phyloP scores from a whole-genome alignment of 1,284 basidiomycete species.

The Tylopilus sp. region DNA sequence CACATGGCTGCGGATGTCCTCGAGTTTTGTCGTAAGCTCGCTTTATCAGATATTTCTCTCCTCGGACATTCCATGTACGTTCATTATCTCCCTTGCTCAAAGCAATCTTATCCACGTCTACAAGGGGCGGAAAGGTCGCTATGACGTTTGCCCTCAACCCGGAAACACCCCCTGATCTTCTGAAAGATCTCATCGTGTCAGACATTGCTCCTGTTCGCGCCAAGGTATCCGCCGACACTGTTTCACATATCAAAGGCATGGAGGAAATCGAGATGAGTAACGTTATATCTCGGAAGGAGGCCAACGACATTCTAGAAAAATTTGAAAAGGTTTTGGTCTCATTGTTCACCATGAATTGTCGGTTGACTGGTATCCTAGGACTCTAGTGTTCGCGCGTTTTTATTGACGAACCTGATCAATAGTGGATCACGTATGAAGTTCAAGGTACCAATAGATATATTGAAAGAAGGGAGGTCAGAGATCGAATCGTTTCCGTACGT shows the following conservation, averaged over 20 bases:
- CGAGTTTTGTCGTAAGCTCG: constrained; percentile 64
- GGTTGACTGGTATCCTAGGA: constrained; percentile 61
- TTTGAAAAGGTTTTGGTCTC: constrained; percentile 64
- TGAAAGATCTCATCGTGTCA: constrained; percentile 79
- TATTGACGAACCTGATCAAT: constrained; percentile 81
- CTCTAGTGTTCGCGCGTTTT: constrained; percentile 76
- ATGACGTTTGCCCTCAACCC: constrained; percentile 81
- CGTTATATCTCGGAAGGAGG: constrained; percentile 71
- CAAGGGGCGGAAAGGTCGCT: constrained; percentile 89
- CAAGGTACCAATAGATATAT: constrained; percentile 76
- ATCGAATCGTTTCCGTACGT: constrained; percentile 83
- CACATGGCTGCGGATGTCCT: constrained; percentile 81
- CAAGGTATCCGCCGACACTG: constrained; percentile 73
- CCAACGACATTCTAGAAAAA: constrained; percentile 69
- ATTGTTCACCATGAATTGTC: background rate
- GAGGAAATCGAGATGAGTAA: constrained; percentile 67
- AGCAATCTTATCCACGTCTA: constrained; percentile 13
- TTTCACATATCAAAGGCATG: constrained; percentile 78
- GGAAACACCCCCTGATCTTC: constrained; percentile 54
- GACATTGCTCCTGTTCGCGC: constrained; percentile 84
- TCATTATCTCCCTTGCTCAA: background rate
- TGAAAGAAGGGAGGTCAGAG: constrained; percentile 69
- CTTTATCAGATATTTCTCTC: constrained; percentile 71
- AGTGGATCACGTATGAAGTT: constrained; percentile 63
- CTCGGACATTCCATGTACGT: constrained; percentile 89